Conservation (phyloP, 2,329 filamentous ascomycete species). For the Trichoderma sp. region DNA sequence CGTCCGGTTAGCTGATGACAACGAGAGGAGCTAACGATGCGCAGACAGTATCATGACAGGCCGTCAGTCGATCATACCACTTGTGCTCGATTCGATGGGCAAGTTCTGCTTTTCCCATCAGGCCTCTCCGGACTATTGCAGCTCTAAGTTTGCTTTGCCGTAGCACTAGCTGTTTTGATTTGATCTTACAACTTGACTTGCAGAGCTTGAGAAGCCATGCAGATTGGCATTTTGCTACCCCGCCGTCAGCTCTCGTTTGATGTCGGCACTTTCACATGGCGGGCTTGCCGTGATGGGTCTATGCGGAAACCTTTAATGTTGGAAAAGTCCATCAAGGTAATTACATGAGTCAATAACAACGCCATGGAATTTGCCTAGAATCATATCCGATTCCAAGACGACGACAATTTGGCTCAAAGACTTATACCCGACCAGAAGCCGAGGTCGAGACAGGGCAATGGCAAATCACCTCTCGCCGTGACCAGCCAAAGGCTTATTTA, state of each 20-base stretch:
- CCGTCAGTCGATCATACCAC: slow-evolving; percentile 12
- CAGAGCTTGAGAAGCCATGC: not conserved
- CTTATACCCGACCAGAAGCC: not conserved
- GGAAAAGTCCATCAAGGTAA: not conserved
- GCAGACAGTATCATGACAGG: not conserved
- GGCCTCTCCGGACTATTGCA: not conserved
- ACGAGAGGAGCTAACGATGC: not conserved
- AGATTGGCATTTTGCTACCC: not conserved
- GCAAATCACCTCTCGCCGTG: not conserved
- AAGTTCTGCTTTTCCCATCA: not conserved
- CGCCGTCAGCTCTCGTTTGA: not conserved
- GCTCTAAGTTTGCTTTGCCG: not conserved
- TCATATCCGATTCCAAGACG: not conserved
- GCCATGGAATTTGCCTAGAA: not conserved
- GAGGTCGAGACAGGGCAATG: not conserved
- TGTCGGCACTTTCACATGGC: not conserved
- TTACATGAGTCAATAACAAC: not conserved
- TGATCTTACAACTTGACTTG: not conserved
- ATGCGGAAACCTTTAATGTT: not conserved
- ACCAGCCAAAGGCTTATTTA: not conserved
- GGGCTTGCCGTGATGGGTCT: not conserved
- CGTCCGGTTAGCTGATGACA: not conserved
- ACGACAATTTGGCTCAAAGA: not conserved
- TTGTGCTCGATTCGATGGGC: not conserved
- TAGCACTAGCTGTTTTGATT: not conserved